Conservation (phyloP, 257 asterid genomes). For the Petunia secreta region DNA sequence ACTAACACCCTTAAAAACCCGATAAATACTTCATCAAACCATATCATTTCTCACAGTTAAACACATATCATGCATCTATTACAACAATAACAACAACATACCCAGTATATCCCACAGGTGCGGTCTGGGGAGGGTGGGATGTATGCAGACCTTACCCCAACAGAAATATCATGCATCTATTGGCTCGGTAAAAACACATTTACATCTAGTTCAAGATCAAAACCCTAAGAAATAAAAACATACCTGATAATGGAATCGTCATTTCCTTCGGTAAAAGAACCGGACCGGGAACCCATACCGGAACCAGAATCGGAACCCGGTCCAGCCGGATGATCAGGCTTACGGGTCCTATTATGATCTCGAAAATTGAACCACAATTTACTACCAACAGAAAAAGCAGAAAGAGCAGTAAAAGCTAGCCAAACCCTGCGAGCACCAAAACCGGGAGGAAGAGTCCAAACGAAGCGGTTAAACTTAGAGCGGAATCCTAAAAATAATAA, state of each 20-base stretch:
- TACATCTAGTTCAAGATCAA: not conserved
- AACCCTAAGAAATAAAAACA: conserved; percentile 13
- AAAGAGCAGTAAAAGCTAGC: conserved; percentile 89
- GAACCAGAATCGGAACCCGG: too few species aligned
- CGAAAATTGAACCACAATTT: conserved; percentile 69
- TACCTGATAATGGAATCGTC: conserved; percentile 44
- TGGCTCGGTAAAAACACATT: not conserved
- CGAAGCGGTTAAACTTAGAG: conserved; percentile 67
- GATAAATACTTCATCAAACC: too few species aligned
- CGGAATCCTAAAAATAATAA: conserved; percentile 76
- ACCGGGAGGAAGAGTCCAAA: conserved; percentile 92
- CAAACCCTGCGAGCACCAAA: conserved; percentile 92
- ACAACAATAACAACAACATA: too few species aligned
- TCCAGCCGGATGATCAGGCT: conserved; percentile 11
- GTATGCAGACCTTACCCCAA: too few species aligned
- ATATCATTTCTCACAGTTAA: too few species aligned
- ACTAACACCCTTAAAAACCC: not conserved
- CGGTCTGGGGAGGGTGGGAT: too few species aligned
- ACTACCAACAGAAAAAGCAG: conserved; percentile 85
- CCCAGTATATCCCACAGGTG: too few species aligned
- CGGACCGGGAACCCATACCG: conserved; percentile 9
- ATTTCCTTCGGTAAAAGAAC: not conserved
- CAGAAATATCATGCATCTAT: too few species aligned
- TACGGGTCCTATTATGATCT: conserved; percentile 41
- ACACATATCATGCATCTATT: too few species aligned